Evolutionary conservation across 257 asterid genomes (phyloP).

Genomic region (Solanum paucissectum): DNA sequence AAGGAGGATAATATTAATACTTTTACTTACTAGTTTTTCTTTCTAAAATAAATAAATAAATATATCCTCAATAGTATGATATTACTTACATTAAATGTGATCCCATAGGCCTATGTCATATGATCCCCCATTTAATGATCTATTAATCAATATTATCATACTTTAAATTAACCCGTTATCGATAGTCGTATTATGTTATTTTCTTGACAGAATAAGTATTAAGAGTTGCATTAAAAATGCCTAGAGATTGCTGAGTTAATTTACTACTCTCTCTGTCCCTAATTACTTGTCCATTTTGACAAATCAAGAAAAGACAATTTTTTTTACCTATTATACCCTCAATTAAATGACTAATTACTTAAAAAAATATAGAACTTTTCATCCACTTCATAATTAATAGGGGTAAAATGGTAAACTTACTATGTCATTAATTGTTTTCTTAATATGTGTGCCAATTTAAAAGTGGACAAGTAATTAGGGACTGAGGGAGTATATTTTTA

Average conservation of each 20-base stretch:
- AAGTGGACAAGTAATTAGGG: too few species aligned
- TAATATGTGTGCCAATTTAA: too few species aligned
- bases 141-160: background rate
- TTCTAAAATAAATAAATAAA: background rate
- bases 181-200: background rate
- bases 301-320: too few species aligned
- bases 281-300: too few species aligned
- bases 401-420: too few species aligned
- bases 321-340: too few species aligned
- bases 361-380: too few species aligned
- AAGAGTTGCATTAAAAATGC: background rate
- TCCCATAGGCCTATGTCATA: background rate
- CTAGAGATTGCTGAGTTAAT: background rate
- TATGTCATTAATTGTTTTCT: too few species aligned
- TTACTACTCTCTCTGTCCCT: background rate
- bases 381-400: too few species aligned
- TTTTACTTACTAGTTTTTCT: background rate
- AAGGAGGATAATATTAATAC: background rate
- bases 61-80: background rate
- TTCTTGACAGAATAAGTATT: background rate
- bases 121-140: background rate
- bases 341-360: too few species aligned
- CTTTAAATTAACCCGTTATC: background rate
- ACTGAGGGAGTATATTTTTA: background rate
- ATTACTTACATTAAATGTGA: background rate